phyloP scores from a whole-genome alignment of 306 rosid species.

The Trifolium subterraneum region DNA sequence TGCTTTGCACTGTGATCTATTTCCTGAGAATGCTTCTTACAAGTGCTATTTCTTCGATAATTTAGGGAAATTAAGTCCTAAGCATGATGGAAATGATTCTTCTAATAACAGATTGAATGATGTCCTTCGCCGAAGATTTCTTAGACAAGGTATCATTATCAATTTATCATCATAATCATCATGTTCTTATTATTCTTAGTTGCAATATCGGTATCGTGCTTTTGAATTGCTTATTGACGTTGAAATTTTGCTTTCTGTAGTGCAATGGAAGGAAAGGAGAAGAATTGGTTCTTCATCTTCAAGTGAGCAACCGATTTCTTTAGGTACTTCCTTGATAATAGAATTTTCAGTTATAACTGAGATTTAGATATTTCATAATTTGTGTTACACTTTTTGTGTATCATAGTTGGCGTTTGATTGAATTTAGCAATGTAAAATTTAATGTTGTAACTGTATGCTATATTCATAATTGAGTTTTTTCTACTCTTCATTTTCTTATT shows the following conservation, averaged over 20 bases:
- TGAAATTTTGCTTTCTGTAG: constrained; percentile 49
- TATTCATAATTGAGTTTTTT: no score
- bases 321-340: constrained; percentile 58
- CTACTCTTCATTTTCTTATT: no score
- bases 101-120: constrained; percentile 70
- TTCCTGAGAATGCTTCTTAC: constrained; percentile 78
- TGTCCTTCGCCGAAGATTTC: constrained; percentile 85
- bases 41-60: constrained; percentile 85
- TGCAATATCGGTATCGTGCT: no score
- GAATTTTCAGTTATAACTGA: background rate
- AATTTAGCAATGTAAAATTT: no score
- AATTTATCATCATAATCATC: background rate
- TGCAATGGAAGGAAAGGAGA: constrained; percentile 72
- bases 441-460: no score
- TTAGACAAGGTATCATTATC: constrained; percentile 73
- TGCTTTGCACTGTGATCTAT: constrained; percentile 67
- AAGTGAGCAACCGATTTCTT: constrained; percentile 45
- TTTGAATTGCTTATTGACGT: constrained; percentile 5
- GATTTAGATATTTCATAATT: background rate
- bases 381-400: no score
- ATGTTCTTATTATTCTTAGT: background rate
- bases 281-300: constrained; percentile 50
- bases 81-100: constrained; percentile 47
- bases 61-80: constrained; percentile 61
- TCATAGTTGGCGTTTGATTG: no score